Base-by-base conservation (phyloP, 306 rosid genomes). In the Cajanus cajan region DNA sequence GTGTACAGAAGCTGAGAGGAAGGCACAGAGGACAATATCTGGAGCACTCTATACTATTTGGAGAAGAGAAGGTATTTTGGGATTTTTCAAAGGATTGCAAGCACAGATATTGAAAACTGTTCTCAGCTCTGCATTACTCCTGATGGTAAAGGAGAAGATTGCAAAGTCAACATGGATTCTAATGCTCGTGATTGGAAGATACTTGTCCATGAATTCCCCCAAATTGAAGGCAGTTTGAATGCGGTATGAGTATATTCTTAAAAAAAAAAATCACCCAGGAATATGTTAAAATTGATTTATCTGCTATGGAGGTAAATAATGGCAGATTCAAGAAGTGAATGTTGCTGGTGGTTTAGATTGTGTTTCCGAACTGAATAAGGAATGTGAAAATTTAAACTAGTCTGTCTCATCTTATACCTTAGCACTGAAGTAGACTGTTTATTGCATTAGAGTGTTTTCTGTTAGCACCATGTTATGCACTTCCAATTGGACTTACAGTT, bases 71-170 rank as follows among this genome's bases (percentile, higher is more conserved):
- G 98, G 98, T 31, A 73, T 84, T 11, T 51, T 85, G 69, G 98
- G 98, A 51, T 92, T 95, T 83, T 92, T 90, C 92, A 95, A 95
- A 68, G 98, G 98, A 73, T 78, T 92, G 81, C 90, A 88, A 77
- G 98, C 94, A 0, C 98, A 92, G 88, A 91, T 92, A 82, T 76
- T 95, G 73, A 95, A 95, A 88, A 95, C 98, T 48, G 98, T 95
- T 77, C 83, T 95, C 48, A 92, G 98, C 81, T 84, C 98, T 31
- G 97, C 98, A 15, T 79, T 95, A 83, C 96, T 88, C 78, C 73
- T 95, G 83, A 91, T 92, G 98, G 92, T 95, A 66, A 95, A 95
- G 83, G 98, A 95, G 77, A 92, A 95, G 87, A 91, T 95, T 76
- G 71, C 98, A 7, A 92, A 86, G 88, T 84, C 88, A 19, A 86